Evolutionary conservation across 768 basidiomycete species (phyloP), one percentile per base, ranked within the genome.

Genomic region (Neoboletus magnificus): DNA sequence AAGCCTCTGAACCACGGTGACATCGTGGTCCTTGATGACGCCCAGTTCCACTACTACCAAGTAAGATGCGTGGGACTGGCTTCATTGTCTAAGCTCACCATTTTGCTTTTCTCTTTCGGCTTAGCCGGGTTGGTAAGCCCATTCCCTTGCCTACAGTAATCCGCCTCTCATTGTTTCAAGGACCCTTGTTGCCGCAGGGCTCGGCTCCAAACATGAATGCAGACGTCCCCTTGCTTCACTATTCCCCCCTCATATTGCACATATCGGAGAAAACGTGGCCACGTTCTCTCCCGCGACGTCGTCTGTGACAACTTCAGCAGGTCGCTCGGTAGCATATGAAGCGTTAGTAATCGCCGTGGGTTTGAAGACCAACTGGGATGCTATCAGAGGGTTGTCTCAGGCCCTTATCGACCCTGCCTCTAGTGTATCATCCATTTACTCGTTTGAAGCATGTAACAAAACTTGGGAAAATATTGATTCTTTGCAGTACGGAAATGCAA

Each of bases 141-240:
- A 42, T 30, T 16, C n/a, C n/a, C 18, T 44, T 47, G 5, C 13
- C 29, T 36, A 23, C 35, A 41, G 44, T 48, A 33, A 32, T 52
- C 44, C 13, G 7, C 6, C 9, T 5, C 45, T 56, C n/a, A 65
- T 57, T 22, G 43, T 45, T 45, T 43, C 55, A 46, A 92, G 91
- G 93, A 96, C 94, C 1, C 82, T 97, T 40, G 94, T 93, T 37
- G 95, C 93, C 15, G 77, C 92, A n/a, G 96, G 95, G 29, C 79
- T 99, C 50, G 77, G 80, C 48, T 65, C 78, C 40, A 95, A 96
- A 72, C 71, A 77, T 16, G 80, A 83, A 5, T 88, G 88, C 63
- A 81, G 84, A 50, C 80, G 82, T 37, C 82, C 82, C 10, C 77
- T 97, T 46, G 67, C 75, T 18, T 80, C 83, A 2, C 78, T 98